Evolutionary conservation across 2,329 filamentous ascomycete genomes (phyloP).

Genomic region (Talaromyces sp.): DNA sequence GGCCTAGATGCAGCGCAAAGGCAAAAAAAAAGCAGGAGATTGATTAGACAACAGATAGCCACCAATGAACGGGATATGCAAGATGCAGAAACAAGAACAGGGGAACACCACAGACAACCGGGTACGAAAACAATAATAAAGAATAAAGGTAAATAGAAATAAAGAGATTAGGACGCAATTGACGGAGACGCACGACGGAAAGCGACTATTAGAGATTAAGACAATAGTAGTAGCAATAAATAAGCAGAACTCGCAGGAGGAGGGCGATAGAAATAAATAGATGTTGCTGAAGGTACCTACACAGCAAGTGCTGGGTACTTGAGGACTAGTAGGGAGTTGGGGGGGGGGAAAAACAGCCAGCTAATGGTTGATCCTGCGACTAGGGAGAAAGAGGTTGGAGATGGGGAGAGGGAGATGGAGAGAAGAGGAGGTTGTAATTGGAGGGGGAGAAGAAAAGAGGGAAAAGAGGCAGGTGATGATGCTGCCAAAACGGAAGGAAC

Average conservation of each 20-base stretch:
- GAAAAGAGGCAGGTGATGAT: background rate
- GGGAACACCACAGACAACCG: background rate
- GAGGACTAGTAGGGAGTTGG: background rate
- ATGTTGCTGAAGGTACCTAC: conserved; percentile 6
- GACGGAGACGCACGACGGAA: conserved; percentile 14
- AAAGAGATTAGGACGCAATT: conserved; percentile 16
- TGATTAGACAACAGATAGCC: conserved; percentile 16
- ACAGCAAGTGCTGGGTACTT: conserved; percentile 7
- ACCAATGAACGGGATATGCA: conserved; percentile 16
- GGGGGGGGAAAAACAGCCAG: background rate
- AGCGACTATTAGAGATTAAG: conserved; percentile 21
- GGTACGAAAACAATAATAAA: conserved; percentile 8
- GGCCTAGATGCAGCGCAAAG: conserved; percentile 17
- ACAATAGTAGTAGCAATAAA: background rate
- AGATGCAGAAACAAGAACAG: conserved; percentile 9
- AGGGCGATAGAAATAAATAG: background rate
- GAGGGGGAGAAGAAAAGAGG: background rate
- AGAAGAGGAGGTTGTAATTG: background rate
- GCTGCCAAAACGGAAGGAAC: conserved; percentile 8
- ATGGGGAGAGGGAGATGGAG: background rate
- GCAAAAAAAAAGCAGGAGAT: conserved; percentile 13
- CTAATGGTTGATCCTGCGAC: background rate
- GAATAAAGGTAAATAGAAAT: conserved; percentile 22
- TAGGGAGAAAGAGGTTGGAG: background rate
- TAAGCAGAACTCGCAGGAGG: background rate